Evolutionary conservation across 2,329 filamentous ascomycete species (phyloP), one percentile per base, ranked within the genome.

Genomic region (Alternaria sp.): DNA sequence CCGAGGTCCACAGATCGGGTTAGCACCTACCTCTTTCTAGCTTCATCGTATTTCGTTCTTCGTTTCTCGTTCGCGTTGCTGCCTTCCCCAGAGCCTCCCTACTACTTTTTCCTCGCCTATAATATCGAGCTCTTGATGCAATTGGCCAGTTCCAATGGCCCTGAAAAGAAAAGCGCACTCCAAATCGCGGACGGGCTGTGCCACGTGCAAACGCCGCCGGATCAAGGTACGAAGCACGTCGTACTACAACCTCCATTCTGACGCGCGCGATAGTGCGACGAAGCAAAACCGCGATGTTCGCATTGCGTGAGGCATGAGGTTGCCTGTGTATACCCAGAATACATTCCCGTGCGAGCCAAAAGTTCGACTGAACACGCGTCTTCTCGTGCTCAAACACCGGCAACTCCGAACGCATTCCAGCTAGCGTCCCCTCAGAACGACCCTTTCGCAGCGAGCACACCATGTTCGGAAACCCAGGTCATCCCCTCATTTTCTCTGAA

Each of bases 201-300:
- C 46, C 21, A 63, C 68, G 52, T 71, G 70, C 45, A 72, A 69
- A 32, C 69, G 65, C 43, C 65, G 70, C n/a, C 62, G 65, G 12
- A 72, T 71, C 43, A 72, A 72, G 63, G 69, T 70, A 61, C 19
- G 25, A 30, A 11, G n/a, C 21, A 56, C 30, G 15, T 59, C 44
- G 17, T 47, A 57, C 12, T 11, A 46, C 15, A 44, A 30, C 19
- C 11, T 12, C 9, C 12, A 1, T 23, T 51, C 49, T 51, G 28
- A 51, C 28, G 5, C 28, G 6, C 17, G 17, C 19, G 28, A 32
- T 52, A 71, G 69, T 71, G 67, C 63, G 55, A 61, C 46, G 66
- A 72, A 62, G 59, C 44, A 28, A 62, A 69, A 47, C 68, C 65
- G 2, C 46, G 47, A 26, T 72, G 66, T 25, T 11, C 21, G 12